Evolutionary conservation across 192 early-diverging fungal genomes (phyloP), one percentile per base, ranked within the genome.

Genomic region (Diversispora eburnea): DNA sequence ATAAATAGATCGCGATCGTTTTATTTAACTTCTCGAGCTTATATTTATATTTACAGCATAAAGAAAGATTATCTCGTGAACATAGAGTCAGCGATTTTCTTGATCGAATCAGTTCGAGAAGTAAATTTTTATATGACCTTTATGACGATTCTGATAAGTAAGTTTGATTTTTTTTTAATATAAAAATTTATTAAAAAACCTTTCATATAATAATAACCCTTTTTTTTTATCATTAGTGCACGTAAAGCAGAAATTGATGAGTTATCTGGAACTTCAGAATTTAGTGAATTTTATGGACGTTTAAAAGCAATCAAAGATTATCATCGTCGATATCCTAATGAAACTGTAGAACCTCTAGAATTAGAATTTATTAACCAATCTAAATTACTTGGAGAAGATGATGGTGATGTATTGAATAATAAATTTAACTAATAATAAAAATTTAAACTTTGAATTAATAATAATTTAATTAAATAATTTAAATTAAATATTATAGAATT

Each of bases 221-320:
- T 8, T 13, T 54, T 19, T 15, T 41, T 43, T 12, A n/a, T n/a
- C n/a, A n/a, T n/a, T n/a, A 90, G 87, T 55, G 77, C 84, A 25
- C 85, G 91, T 47, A 85, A 88, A 70, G 80, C 79, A 46, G 94
- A 96, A 74, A 88, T 90, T 43, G 80, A 85, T 2, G 83, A 84
- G 10, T 89, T 98, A 45, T 86, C 89, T 17, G 87, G 87, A 22
- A 75, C 86, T 19, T 77, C 78, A 56, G 88, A 90, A 71, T 92
- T 98, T 77, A 85, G 84, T 62, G 92, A 92, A 72, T 99, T 98
- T 67, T 96, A 97, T 79, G 79, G 83, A n/a, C 84, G 92, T 19
- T 80, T 99, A 48, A 90, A 88, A 73, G 82, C 79, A 48, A 90
- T 97, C 66, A 93, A 93, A 80, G 88, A 89, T 67, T 85, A 92